phyloP scores from a whole-genome alignment of 2,329 filamentous ascomycete genomes.

The Camillea tinctor region DNA sequence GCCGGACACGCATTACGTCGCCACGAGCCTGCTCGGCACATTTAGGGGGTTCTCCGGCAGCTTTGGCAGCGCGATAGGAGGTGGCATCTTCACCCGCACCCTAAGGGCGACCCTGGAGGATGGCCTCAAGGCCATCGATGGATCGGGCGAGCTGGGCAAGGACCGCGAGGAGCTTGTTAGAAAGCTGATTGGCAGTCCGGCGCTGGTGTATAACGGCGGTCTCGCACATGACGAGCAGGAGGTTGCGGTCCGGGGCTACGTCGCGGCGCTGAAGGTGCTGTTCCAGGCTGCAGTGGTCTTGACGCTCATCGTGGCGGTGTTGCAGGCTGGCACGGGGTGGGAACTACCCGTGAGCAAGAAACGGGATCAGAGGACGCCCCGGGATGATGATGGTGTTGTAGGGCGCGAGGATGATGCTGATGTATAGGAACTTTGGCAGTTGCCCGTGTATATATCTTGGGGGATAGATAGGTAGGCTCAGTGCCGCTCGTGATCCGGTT shows the following conservation, averaged over 20 bases:
- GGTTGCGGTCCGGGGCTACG: conserved; percentile 49
- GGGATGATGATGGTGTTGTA: conserved; percentile 14
- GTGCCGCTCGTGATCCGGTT: too few relatives aligned
- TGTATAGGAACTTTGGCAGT: neutral
- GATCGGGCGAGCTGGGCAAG: conserved; percentile 29
- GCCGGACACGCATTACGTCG: conserved; percentile 68
- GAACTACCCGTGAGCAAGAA: conserved; percentile 42
- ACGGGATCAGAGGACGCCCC: conserved; percentile 50
- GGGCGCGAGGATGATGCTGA: neutral
- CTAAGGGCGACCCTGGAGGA: conserved; percentile 54
- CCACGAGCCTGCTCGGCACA: conserved; percentile 72
- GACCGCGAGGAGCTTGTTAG: conserved; percentile 42
- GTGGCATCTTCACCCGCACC: conserved; percentile 68
- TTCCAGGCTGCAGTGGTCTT: conserved; percentile 48
- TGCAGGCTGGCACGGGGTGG: conserved; percentile 54
- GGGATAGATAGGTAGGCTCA: too few relatives aligned
- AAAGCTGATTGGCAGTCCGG: conserved; percentile 50
- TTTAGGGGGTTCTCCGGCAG: conserved; percentile 80
- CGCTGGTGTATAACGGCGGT: conserved; percentile 44
- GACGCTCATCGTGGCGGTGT: conserved; percentile 41
- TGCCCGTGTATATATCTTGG: too few relatives aligned
- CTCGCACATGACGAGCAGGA: conserved; percentile 34
- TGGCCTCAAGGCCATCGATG: conserved; percentile 53
- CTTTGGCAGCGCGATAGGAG: conserved; percentile 77
- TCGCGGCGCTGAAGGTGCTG: conserved; percentile 42